phyloP scores from a whole-genome alignment of 345 rosid species.

The Syzygium oleosum region DNA sequence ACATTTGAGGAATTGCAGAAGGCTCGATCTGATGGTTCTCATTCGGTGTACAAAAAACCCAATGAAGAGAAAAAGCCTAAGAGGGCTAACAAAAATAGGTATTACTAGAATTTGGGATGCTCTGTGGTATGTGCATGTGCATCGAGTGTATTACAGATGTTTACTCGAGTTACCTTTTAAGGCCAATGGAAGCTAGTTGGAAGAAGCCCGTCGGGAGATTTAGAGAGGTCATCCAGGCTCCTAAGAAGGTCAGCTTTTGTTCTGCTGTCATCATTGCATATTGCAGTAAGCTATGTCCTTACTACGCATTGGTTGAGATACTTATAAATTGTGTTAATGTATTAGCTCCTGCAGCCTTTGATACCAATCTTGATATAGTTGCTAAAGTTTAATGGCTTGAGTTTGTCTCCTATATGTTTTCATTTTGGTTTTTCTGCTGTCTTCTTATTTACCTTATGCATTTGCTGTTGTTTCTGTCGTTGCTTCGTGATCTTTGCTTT shows the following conservation, averaged over 20 bases:
- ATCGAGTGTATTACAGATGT: background rate
- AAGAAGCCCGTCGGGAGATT: slow-evolving; percentile 71
- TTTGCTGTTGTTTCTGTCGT: background rate
- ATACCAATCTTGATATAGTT: background rate
- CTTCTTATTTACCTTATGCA: background rate
- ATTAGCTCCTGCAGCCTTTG: background rate
- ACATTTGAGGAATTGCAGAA: slow-evolving; percentile 79
- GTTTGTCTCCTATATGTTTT: background rate
- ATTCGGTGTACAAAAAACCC: slow-evolving; percentile 21
- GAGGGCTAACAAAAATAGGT: slow-evolving; percentile 79
- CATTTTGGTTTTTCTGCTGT: background rate
- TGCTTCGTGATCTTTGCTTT: background rate
- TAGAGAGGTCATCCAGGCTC: slow-evolving; percentile 68
- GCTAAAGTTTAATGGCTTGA: background rate
- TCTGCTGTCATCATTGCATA: background rate
- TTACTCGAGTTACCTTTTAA: slow-evolving; percentile 1
- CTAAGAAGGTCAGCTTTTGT: slow-evolving; percentile 48
- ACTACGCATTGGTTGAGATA: background rate
- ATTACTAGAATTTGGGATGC: background rate
- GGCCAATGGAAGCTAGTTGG: slow-evolving; percentile 72
- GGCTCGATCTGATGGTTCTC: slow-evolving; percentile 65
- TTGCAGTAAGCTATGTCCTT: background rate
- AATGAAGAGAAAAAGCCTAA: slow-evolving; percentile 28
- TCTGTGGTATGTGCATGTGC: background rate
- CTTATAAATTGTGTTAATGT: background rate